Percentiles rank a stretch among this genome's conserved stretches.
Evolutionary conservation across 2,329 filamentous ascomycete species (phyloP).

Genomic region (Fusarium tricinctum): DNA sequence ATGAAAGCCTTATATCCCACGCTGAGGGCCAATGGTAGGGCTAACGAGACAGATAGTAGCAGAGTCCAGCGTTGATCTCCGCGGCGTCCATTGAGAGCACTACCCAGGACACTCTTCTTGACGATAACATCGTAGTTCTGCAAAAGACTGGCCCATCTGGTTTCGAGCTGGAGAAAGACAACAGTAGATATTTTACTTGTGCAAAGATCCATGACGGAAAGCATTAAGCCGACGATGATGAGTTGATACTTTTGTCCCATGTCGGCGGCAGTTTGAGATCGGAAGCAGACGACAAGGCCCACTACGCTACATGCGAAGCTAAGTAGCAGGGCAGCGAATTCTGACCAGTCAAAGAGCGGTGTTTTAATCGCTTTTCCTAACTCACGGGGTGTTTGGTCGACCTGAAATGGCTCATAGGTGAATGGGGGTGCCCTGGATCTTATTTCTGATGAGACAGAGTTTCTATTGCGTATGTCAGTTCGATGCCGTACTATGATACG

Average conservation of each 20-base stretch:
- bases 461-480: neutral
- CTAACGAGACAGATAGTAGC: fast-evolving
- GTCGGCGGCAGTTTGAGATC: neutral
- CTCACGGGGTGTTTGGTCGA: neutral
- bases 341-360: neutral
- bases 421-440: neutral
- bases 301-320: neutral
- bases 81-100: neutral
- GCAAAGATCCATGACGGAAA: neutral
- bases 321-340: neutral
- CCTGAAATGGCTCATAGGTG: neutral
- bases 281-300: neutral
- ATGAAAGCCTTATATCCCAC: neutral
- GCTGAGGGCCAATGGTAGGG: neutral
- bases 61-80: conserved; percentile 2
- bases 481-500: neutral
- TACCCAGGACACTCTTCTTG: neutral
- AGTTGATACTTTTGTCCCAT: conserved; percentile 1
- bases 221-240: neutral
- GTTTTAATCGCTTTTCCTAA: neutral
- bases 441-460: neutral
- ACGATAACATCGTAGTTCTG: neutral
- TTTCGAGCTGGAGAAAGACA: neutral
- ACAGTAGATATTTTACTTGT: neutral
- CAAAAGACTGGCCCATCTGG: neutral